These are phyloP conservation scores for Trichoderma asperelloides DNA, from an alignment of 495 filamentous ascomycete species.

Conservation along the genomic window DNA sequence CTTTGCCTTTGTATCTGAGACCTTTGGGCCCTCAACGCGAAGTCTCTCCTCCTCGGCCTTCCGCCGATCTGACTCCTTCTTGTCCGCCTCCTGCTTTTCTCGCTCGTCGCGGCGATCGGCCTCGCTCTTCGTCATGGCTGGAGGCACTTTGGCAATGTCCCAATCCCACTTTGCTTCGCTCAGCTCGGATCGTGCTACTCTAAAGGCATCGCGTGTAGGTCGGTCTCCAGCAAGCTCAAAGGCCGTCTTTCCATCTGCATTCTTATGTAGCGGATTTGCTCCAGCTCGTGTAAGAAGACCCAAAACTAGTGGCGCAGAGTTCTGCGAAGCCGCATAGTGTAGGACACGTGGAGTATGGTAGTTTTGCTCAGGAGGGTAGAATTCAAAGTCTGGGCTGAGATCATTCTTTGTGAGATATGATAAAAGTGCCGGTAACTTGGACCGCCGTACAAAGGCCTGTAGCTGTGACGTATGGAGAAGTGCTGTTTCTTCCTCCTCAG, in stretches of 20 bases:
- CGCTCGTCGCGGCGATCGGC: conserved; percentile 57
- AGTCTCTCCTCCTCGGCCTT: conserved; percentile 56
- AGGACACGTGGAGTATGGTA: conserved; percentile 79
- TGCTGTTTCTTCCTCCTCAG: conserved; percentile 74
- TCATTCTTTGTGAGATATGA: conserved; percentile 70
- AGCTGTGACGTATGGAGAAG: conserved; percentile 78
- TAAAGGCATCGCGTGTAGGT: conserved; percentile 82
- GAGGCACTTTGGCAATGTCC: conserved; percentile 55
- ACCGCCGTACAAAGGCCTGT: conserved; percentile 78
- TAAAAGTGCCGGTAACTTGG: conserved; percentile 77
- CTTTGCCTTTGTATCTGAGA: conserved; percentile 29
- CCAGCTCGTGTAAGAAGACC: conserved; percentile 68
- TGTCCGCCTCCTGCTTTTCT: conserved; percentile 41
- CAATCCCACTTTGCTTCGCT: conserved; percentile 75
- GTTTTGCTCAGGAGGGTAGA: conserved; percentile 65
- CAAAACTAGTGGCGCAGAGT: conserved; percentile 60
- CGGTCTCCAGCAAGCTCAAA: conserved; percentile 87
- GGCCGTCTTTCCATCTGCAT: conserved; percentile 61
- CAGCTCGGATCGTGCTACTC: conserved; percentile 71
- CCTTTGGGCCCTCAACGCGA: conserved; percentile 39
- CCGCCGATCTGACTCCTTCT: conserved; percentile 55
- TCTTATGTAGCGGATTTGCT: conserved; percentile 64
- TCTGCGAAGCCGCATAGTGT: conserved; percentile 74
- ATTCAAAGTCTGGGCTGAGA: conserved; percentile 59
- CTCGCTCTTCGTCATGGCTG: conserved; percentile 57